Evolutionary conservation across 495 filamentous ascomycete genomes (phyloP).

Genomic region (Astrothelium macrocarpum): DNA sequence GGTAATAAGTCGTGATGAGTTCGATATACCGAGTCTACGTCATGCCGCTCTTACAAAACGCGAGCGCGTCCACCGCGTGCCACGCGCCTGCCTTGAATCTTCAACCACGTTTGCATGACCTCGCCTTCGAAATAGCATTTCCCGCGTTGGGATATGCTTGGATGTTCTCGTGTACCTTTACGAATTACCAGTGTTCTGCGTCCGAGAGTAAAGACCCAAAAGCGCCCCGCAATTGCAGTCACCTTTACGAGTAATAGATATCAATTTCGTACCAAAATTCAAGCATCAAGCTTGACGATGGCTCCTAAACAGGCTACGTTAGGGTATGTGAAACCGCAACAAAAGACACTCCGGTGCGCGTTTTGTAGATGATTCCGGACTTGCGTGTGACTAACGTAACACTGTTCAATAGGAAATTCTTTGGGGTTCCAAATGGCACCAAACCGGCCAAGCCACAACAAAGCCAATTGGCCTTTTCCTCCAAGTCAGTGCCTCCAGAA

Average conservation of each 20-base stretch:
- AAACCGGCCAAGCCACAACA: conserved; percentile 54
- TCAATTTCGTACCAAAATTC: background rate
- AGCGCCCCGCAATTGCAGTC: background rate
- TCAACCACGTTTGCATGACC: background rate
- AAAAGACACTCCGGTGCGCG: conserved; percentile 74
- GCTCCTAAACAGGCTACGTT: conserved; percentile 71
- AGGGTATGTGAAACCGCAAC: conserved; percentile 79
- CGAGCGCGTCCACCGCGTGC: background rate
- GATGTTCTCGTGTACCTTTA: background rate
- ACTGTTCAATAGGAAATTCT: conserved; percentile 52
- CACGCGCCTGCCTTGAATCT: background rate
- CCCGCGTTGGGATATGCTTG: background rate
- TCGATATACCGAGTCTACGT: background rate
- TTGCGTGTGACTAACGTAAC: conserved; percentile 5
- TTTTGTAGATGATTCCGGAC: conserved; percentile 10
- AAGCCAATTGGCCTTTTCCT: conserved; percentile 35
- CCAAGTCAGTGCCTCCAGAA: conserved; percentile 13
- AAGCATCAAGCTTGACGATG: conserved; percentile 16
- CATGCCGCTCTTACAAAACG: background rate
- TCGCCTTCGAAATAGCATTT: background rate
- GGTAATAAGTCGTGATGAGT: conserved; percentile 1
- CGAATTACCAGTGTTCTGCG: background rate
- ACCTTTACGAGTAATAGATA: background rate
- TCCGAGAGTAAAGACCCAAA: background rate
- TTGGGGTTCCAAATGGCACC: conserved; percentile 46